Percentiles rank a stretch among this genome's conserved stretches.
These are phyloP conservation scores for Sicyos baderoa DNA, from an alignment of 306 rosid genomes.

Conservation along the genomic window DNA sequence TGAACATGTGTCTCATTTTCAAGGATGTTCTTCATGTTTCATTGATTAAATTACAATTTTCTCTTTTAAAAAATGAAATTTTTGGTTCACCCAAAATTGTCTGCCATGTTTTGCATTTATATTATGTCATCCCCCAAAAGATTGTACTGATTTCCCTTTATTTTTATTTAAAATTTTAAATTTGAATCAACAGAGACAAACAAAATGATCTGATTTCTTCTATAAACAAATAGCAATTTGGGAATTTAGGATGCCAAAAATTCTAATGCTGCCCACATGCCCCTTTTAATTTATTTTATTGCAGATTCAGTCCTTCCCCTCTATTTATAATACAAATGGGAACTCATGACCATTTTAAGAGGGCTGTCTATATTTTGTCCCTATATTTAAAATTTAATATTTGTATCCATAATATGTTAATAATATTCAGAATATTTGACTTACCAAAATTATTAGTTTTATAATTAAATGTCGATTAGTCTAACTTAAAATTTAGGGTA, in stretches of 20 bases:
- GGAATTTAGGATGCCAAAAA: conserved; percentile 51
- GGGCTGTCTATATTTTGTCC: too few species aligned
- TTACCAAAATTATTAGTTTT: too few species aligned
- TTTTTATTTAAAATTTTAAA: conserved; percentile 7
- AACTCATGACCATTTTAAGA: too few species aligned
- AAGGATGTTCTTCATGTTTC: background rate
- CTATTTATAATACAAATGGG: too few species aligned
- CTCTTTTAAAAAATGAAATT: too few species aligned
- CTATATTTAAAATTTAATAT: too few species aligned
- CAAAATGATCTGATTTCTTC: conserved; percentile 10
- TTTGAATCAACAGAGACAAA: background rate
- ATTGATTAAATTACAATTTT: background rate
- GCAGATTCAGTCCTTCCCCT: conserved; percentile 10
- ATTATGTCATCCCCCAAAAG: background rate
- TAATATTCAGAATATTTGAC: too few species aligned
- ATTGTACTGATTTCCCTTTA: background rate
- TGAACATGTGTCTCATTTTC: background rate
- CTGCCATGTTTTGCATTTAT: too few species aligned
- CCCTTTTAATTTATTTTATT: conserved; percentile 21
- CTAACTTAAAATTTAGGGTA: too few species aligned
- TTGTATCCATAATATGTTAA: too few species aligned
- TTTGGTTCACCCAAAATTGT: background rate
- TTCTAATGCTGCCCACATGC: conserved; percentile 46
- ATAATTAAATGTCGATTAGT: too few species aligned
- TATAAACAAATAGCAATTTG: conserved; percentile 13